Evolutionary conservation across 2,329 filamentous ascomycete species (phyloP).

Genomic region (Pyricularia sp.): DNA sequence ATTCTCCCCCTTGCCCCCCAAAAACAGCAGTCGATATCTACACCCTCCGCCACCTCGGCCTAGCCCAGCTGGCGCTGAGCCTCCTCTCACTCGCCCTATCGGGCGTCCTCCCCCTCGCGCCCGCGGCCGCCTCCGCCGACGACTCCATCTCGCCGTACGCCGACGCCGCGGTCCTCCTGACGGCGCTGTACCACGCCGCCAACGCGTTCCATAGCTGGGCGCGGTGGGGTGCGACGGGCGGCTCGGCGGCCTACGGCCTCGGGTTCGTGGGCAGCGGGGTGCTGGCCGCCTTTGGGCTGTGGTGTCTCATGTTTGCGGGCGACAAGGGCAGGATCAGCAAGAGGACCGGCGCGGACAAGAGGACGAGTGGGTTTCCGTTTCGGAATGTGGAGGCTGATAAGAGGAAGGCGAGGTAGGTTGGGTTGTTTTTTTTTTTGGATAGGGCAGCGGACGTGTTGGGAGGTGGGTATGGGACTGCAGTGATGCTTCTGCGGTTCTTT

Average conservation of each 20-base stretch:
- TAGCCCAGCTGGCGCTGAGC: conserved; percentile 57
- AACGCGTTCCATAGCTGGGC: conserved; percentile 60
- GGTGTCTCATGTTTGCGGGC: conserved; percentile 40
- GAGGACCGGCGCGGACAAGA: conserved; percentile 30
- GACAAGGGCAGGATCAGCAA: conserved; percentile 24
- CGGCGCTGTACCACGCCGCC: conserved; percentile 54
- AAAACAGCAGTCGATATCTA: conserved; percentile 56
- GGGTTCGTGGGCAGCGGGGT: conserved; percentile 48
- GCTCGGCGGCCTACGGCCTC: conserved; percentile 35
- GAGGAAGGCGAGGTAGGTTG: conserved; percentile 12
- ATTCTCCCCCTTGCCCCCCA: too few species aligned
- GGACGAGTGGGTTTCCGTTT: conserved; percentile 30
- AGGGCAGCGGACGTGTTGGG: background rate
- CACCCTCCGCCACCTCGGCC: conserved; percentile 61
- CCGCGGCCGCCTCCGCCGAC: conserved; percentile 22
- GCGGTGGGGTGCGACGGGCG: conserved; percentile 48
- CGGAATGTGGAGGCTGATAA: conserved; percentile 23
- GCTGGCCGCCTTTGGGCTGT: conserved; percentile 54
- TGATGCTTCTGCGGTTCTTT: background rate
- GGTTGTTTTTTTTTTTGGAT: background rate
- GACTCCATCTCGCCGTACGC: conserved; percentile 51
- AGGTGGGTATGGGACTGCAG: background rate
- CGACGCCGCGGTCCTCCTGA: conserved; percentile 55
- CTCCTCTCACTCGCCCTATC: conserved; percentile 58
- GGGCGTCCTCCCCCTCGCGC: conserved; percentile 57